A percentile compares a stretch with the other conserved stretches of the same genome.
Conservation (phyloP, 1,139 yeast genomes). For the Scheffersomyces lignicola region DNA sequence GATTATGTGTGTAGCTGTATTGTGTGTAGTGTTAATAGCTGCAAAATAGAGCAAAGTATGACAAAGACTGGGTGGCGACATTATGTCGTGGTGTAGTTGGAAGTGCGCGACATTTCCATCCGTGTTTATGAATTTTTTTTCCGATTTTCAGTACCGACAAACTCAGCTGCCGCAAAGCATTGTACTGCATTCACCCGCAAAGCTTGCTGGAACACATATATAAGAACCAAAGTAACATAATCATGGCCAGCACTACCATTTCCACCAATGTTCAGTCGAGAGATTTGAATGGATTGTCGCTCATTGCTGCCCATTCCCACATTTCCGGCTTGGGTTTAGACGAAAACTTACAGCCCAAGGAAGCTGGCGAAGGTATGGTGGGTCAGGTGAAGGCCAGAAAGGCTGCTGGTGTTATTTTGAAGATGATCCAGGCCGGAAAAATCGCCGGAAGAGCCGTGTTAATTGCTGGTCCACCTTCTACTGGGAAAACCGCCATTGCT, state of each 20-base stretch:
- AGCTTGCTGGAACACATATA: no score
- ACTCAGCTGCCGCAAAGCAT: no score
- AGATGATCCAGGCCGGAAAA: conserved; percentile 90
- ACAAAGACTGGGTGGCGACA: no score
- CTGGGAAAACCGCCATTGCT: conserved; percentile 98
- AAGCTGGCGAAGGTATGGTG: conserved; percentile 89
- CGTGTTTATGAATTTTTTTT: not conserved
- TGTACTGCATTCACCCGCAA: no score
- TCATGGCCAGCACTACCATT: conserved; percentile 24
- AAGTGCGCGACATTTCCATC: not conserved
- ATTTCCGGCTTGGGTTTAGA: conserved; percentile 94
- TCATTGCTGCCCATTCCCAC: conserved; percentile 96
- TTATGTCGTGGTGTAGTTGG: not conserved
- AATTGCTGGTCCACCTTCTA: conserved; percentile 97
- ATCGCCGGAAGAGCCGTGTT: conserved; percentile 97
- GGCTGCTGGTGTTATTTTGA: conserved; percentile 92
- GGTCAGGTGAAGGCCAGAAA: conserved; percentile 94
- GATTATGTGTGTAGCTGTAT: not conserved
- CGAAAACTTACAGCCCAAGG: conserved; percentile 82
- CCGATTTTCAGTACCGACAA: not conserved
- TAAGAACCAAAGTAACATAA: no score
- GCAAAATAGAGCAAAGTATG: no score
- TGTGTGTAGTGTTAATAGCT: not conserved
- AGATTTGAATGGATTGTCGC: conserved; percentile 58
- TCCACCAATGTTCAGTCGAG: conserved; percentile 39